Evolutionary conservation across 495 filamentous ascomycete species (phyloP).

Genomic region (Staphylotrichum tortipilum): DNA sequence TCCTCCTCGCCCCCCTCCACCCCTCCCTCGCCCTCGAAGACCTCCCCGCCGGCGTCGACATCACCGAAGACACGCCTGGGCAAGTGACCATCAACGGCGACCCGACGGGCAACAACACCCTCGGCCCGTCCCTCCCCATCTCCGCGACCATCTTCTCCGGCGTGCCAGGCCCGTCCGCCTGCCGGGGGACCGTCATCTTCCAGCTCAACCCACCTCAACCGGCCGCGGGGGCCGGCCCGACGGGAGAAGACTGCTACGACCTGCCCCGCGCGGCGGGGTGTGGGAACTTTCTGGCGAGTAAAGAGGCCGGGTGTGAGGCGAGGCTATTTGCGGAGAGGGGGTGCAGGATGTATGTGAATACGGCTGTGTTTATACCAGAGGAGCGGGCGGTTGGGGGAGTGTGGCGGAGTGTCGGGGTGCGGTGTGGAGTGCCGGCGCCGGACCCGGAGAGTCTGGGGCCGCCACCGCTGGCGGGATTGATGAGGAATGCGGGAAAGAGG

Average conservation of each 20-base stretch:
- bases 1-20: background rate
- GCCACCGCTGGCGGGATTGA: conserved; percentile 13
- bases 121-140: conserved; percentile 21
- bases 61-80: conserved; percentile 21
- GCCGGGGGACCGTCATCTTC: conserved; percentile 26
- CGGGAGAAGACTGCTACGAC: conserved; percentile 25
- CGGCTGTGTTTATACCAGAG: conserved; percentile 35
- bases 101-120: conserved; percentile 16
- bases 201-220: conserved; percentile 6
- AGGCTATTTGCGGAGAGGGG: conserved; percentile 31
- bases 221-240: background rate
- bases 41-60: conserved; percentile 15
- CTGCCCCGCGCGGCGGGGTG: conserved; percentile 27
- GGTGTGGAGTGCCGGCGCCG: conserved; percentile 24
- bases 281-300: conserved; percentile 29
- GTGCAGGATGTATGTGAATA: conserved; percentile 30
- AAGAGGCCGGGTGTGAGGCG: conserved; percentile 32
- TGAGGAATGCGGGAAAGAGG: no score
- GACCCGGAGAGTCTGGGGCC: conserved; percentile 12
- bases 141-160: conserved; percentile 29
- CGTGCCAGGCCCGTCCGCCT: conserved; percentile 29
- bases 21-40: background rate
- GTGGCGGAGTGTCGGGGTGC: conserved; percentile 30
- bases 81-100: conserved; percentile 29
- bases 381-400: conserved; percentile 25